A percentile compares a stretch with the other conserved stretches of the same genome.
phyloP scores from a whole-genome alignment of 306 rosid species.

The Sphenostylis stenocarpa region DNA sequence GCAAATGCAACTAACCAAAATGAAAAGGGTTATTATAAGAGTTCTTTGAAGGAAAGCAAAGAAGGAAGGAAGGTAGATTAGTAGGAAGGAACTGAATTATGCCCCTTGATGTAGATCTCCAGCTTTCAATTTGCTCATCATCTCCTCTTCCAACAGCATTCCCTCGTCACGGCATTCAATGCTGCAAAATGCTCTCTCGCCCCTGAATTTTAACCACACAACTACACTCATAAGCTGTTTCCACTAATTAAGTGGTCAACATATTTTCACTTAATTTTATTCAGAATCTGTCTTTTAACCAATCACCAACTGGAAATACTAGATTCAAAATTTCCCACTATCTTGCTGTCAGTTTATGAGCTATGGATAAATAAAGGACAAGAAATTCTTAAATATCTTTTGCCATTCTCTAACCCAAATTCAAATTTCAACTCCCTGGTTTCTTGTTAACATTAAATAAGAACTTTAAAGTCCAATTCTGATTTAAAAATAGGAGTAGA shows the following conservation, averaged over 20 bases:
- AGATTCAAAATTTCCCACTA: neutral
- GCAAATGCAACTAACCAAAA: neutral
- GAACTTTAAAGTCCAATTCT: too few relatives aligned
- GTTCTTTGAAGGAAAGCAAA: neutral
- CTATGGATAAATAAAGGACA: neutral
- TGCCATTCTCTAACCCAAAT: neutral
- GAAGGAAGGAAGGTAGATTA: neutral
- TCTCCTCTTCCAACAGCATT: conserved; percentile 50
- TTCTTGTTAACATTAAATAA: neutral
- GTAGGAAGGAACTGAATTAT: neutral
- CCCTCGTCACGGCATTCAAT: conserved; percentile 58
- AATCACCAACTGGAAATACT: neutral
- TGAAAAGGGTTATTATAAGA: neutral
- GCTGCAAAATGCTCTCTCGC: conserved; percentile 81
- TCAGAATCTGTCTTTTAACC: neutral
- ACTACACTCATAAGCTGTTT: neutral
- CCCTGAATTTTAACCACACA: conserved; percentile 43
- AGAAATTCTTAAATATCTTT: too few relatives aligned
- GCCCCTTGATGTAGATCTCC: conserved; percentile 11
- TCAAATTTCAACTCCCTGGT: neutral
- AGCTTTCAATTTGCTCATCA: conserved; percentile 23
- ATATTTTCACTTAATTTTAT: neutral
- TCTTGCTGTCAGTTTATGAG: neutral
- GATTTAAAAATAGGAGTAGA: too few relatives aligned
- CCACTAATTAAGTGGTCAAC: neutral